phyloP scores from a whole-genome alignment of 2,329 filamentous ascomycete genomes.

The Fusarium sp. region DNA sequence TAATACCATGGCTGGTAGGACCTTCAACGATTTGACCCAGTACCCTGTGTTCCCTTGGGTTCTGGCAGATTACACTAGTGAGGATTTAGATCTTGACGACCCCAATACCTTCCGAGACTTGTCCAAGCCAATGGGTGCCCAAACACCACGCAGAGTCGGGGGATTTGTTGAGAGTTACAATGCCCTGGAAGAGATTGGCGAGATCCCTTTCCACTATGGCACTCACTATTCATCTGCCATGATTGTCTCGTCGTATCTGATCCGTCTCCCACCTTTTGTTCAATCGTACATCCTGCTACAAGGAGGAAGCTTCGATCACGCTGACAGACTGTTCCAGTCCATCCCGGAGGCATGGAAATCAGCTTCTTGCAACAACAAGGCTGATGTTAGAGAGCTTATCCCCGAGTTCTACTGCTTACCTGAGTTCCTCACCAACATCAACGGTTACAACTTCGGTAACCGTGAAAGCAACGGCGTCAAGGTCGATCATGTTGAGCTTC shows the following conservation, averaged over 20 bases:
- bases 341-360: conserved; percentile 92
- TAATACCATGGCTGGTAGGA: conserved; percentile 96
- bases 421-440: conserved; percentile 94
- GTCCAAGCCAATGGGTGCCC: conserved; percentile 96
- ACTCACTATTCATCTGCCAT: conserved; percentile 99
- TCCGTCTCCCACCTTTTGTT: conserved; percentile 94
- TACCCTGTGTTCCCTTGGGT: conserved; percentile 99
- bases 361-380: conserved; percentile 89
- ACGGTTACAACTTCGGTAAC: conserved; percentile 92
- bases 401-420: conserved; percentile 98
- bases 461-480: conserved; percentile 83
- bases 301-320: conserved; percentile 96
- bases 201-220: conserved; percentile 95
- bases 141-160: conserved; percentile 79
- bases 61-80: conserved; percentile 93
- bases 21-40: conserved; percentile 97
- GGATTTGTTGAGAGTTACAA: conserved; percentile 88
- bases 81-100: conserved; percentile 88
- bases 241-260: conserved; percentile 97
- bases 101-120: conserved; percentile 90
- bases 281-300: conserved; percentile 95
- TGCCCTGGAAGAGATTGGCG: conserved; percentile 90
- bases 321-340: conserved; percentile 94
- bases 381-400: conserved; percentile 93
- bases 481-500: conserved; percentile 90